These are phyloP conservation scores for Acer negundo DNA, from an alignment of 345 rosid genomes.

Conservation along the genomic window DNA sequence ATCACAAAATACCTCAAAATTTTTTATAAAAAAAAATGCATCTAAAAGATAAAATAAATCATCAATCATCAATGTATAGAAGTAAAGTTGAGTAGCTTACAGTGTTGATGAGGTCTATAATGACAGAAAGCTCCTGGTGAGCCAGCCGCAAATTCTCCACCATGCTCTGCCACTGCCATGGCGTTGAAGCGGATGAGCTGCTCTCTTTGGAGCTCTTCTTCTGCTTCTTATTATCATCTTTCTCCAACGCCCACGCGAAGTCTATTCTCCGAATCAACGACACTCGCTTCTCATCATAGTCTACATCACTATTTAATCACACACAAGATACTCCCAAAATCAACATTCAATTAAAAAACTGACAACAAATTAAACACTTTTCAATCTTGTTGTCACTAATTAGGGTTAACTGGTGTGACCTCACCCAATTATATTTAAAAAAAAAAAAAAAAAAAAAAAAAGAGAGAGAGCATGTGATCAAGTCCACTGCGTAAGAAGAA, in stretches of 20 bases:
- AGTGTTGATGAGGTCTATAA: conserved; percentile 85
- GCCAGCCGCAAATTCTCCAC: conserved; percentile 89
- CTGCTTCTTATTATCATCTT: conserved; percentile 61
- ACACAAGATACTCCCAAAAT: background rate
- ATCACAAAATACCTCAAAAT: background rate
- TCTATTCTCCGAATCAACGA: conserved; percentile 76
- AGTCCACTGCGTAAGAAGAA: no score
- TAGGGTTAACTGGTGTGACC: background rate
- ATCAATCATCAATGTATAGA: conserved; percentile 5
- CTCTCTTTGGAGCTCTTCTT: conserved; percentile 66
- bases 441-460: background rate
- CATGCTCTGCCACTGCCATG: conserved; percentile 87
- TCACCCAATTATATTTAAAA: background rate
- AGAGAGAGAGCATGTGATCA: no score
- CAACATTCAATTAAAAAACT: background rate
- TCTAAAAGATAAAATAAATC: background rate
- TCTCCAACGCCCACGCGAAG: conserved; percentile 93
- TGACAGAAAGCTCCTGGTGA: conserved; percentile 88
- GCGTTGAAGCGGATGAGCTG: conserved; percentile 31
- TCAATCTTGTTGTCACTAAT: background rate
- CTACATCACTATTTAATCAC: conserved; percentile 51
- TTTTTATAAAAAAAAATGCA: background rate
- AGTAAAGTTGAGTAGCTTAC: conserved; percentile 42
- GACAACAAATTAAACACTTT: background rate
- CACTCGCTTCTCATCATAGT: conserved; percentile 77